phyloP scores from a whole-genome alignment of 225 moss, liverwort and hornwort genomes.

The Pleurozium schreberi region DNA sequence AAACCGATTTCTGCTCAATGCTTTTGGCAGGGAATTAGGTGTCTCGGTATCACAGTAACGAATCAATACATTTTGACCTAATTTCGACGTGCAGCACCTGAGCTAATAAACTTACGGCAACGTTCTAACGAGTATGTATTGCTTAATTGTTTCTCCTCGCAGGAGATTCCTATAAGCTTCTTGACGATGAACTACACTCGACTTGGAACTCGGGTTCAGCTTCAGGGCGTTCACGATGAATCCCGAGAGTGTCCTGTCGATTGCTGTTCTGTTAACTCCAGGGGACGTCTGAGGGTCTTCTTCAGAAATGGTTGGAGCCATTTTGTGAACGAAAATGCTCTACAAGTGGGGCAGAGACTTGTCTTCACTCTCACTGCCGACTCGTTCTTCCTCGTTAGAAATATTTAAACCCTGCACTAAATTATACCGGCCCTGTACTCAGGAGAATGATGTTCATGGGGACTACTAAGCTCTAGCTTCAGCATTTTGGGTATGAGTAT shows the following conservation, averaged over 20 bases:
- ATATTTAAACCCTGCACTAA: background rate
- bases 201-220: background rate
- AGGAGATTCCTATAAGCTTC: constrained; percentile 5
- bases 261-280: background rate
- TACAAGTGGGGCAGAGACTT: background rate
- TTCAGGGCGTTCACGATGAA: background rate
- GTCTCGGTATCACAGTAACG: background rate
- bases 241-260: background rate
- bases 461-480: background rate
- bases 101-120: background rate
- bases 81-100: background rate
- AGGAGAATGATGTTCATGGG: background rate
- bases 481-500: background rate
- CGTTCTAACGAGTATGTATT: background rate
- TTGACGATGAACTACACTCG: background rate
- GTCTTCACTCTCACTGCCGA: background rate
- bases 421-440: background rate
- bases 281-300: background rate
- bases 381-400: background rate
- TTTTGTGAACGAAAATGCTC: background rate
- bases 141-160: background rate
- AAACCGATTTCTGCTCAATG: background rate
- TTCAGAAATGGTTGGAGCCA: background rate
- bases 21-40: background rate
- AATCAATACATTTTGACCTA: background rate